These are phyloP conservation scores for Rubia occidens DNA, from an alignment of 305 asterid species.

Conservation along the genomic window DNA sequence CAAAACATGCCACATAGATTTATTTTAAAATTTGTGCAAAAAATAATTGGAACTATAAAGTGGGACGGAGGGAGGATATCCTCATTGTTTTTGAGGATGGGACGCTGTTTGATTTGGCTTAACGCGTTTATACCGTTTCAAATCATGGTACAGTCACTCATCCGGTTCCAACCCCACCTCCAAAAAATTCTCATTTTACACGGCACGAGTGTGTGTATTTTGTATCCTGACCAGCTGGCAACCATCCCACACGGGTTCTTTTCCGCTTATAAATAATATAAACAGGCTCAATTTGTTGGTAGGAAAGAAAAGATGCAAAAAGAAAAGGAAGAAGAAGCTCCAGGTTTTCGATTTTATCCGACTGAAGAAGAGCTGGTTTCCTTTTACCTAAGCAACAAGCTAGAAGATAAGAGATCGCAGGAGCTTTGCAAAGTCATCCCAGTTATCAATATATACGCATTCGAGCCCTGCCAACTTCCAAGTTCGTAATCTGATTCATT, in stretches of 20 bases:
- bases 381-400: slow-evolving; percentile 38
- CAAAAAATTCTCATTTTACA: not conserved
- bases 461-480: slow-evolving; percentile 51
- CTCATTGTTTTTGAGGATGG: too few species aligned
- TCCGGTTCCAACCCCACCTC: not conserved
- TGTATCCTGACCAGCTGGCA: not conserved
- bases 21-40: too few species aligned
- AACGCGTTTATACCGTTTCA: slow-evolving; percentile 2
- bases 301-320: not conserved
- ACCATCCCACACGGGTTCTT: not conserved
- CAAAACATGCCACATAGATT: too few species aligned
- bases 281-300: not conserved
- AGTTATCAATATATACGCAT: slow-evolving; percentile 35
- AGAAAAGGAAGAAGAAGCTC: slow-evolving; percentile 17
- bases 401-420: slow-evolving; percentile 21
- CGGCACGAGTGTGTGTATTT: not conserved
- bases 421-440: slow-evolving; percentile 38
- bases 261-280: not conserved
- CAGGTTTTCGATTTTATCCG: slow-evolving; percentile 50
- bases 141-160: not conserved
- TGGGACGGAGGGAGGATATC: too few species aligned
- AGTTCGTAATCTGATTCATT: slow-evolving; percentile 21
- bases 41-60: too few species aligned
- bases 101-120: not conserved
- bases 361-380: slow-evolving; percentile 54